Conservation (phyloP, 2,329 filamentous ascomycete species). For the Cercospora nicotianae region DNA sequence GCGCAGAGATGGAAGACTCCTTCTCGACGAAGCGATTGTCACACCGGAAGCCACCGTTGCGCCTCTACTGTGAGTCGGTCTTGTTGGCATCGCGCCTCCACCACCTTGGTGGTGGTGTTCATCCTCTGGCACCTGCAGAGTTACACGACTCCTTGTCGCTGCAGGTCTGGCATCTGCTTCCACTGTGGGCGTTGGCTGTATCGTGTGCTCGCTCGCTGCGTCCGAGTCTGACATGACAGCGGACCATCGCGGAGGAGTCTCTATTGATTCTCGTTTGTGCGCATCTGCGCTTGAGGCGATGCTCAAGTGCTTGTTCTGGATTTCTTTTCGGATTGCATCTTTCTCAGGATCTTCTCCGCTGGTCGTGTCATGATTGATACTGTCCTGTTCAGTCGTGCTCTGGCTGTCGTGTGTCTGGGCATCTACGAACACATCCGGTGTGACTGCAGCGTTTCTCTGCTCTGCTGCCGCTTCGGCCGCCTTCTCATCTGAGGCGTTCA, state of each 20-base stretch:
- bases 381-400: not conserved
- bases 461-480: constrained; percentile 9
- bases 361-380: not conserved
- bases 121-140: constrained; percentile 18
- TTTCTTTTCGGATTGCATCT: constrained; percentile 24
- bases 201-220: constrained; percentile 19
- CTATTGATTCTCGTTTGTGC: constrained; percentile 26
- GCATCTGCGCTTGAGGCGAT: constrained; percentile 18
- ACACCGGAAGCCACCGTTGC: constrained; percentile 20
- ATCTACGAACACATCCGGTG: constrained; percentile 6
- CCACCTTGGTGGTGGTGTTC: constrained; percentile 14
- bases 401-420: not conserved
- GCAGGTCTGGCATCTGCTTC: constrained; percentile 11
- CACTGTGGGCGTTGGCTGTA: constrained; percentile 5
- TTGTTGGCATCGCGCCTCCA: not conserved
- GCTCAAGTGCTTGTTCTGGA: constrained; percentile 23
- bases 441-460: not conserved
- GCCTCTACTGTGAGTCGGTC: constrained; percentile 23
- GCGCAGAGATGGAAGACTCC: constrained; percentile 29
- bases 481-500: constrained; percentile 23
- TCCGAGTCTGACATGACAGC: constrained; percentile 23
- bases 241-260: constrained; percentile 23
- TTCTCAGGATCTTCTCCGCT: constrained; percentile 20
- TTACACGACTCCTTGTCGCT: constrained; percentile 16
- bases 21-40: constrained; percentile 19